Evolutionary conservation across 805 yeast genomes (phyloP).

Genomic region (Sungouiozyma ichnusensis): DNA sequence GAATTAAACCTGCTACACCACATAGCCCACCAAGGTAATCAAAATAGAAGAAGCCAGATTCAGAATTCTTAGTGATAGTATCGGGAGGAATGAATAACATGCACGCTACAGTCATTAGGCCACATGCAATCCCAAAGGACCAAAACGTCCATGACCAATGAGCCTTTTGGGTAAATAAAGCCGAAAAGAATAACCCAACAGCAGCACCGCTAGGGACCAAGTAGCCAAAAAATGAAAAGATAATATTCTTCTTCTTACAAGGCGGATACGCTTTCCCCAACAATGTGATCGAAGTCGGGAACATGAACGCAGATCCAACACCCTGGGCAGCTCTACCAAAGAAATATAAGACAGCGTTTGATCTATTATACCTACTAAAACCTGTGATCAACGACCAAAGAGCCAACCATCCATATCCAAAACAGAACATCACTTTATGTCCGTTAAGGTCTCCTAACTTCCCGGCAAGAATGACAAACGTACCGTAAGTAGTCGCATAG

Average conservation of each 20-base stretch:
- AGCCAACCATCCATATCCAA: conserved; percentile 48
- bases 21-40: conserved; percentile 38
- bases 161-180: conserved; percentile 32
- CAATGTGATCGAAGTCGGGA: conserved; percentile 51
- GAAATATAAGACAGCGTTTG: conserved; percentile 12
- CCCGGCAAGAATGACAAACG: conserved; percentile 59
- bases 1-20: conserved; percentile 44
- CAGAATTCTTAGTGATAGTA: background rate
- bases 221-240: conserved; percentile 48
- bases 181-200: conserved; percentile 43
- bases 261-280: conserved; percentile 30
- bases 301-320: conserved; percentile 46
- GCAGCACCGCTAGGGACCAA: conserved; percentile 55
- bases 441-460: conserved; percentile 64
- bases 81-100: conserved; percentile 25
- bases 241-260: conserved; percentile 37
- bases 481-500: conserved; percentile 32
- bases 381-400: conserved; percentile 60
- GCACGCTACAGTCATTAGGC: conserved; percentile 26
- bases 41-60: conserved; percentile 2
- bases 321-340: conserved; percentile 53
- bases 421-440: conserved; percentile 38
- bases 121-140: conserved; percentile 34
- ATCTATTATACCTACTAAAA: conserved; percentile 23
- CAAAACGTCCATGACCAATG: conserved; percentile 59